Base-by-base conservation (phyloP, 2,329 filamentous ascomycete genomes). In the Cordyceps fumosorosea region DNA sequence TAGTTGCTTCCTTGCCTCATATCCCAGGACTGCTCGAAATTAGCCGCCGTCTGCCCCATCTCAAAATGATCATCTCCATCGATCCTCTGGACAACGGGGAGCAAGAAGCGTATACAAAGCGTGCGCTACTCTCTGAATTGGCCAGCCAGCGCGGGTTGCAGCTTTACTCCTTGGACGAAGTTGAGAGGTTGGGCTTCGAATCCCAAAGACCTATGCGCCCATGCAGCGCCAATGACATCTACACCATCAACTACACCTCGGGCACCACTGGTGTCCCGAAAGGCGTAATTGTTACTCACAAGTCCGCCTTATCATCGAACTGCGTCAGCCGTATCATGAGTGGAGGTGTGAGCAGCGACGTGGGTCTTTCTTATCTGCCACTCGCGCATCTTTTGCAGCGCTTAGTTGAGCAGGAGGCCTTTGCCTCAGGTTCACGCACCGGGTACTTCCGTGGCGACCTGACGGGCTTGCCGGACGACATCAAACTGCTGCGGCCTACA, bases 381-480 rank as follows among this genome's bases (percentile, higher is more conserved):
- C 79, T 97, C 45, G 95, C 95, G 11, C 95, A 99, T 73, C 98
- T 99, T 69, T 97, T 91, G 74, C 90, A 93, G 66, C 89, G 95
- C 61, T 81, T 97, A 67, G 80, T 87, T 47, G 95, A 99, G 73
- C 89, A 96, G 73, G 80, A 81, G 3, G 84, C 85, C 16, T 79
- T 97, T 18, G 85, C 89, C 69, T 81, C 84, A 58, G 93, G 91
- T 60, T 85, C 84, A 40, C 79, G 85, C 10, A 87, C 97, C 68
- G 95, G 93, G 14, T 99, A 93, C 75, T 99, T 97, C 83, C 91
- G 95, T 68, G 95, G 95, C 60, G 91, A 97, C 71, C 88, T 97
- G 65, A 72, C 89, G 14, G 89, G 90, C 66, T 80, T 99, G 20
- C 87, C 96, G 0, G 95, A 99, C 63, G 95, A 99, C 71, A 76